Evolutionary conservation across 2,329 filamentous ascomycete species (phyloP).

Genomic region (Botrytis paeoniae): DNA sequence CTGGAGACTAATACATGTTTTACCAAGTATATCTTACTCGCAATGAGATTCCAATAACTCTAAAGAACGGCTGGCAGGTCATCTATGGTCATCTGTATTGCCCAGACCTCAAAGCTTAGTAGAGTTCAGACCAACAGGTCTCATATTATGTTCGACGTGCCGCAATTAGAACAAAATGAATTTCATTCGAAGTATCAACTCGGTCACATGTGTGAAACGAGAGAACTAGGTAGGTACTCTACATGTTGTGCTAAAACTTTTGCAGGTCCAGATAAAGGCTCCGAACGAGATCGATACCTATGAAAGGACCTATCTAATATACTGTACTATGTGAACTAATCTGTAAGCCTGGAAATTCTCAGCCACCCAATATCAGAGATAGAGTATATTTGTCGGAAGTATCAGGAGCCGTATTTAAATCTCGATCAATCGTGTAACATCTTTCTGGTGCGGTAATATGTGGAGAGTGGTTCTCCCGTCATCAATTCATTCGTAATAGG

Average conservation of each 20-base stretch:
- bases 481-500: background rate
- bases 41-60: background rate
- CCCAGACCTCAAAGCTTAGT: background rate
- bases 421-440: constrained; percentile 5
- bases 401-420: background rate
- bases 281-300: constrained; percentile 16
- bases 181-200: background rate
- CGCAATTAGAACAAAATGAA: background rate
- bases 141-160: background rate
- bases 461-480: background rate
- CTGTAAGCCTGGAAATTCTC: background rate
- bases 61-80: background rate
- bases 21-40: background rate
- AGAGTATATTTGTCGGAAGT: constrained; percentile 17
- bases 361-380: background rate
- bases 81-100: background rate
- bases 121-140: background rate
- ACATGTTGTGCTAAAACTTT: constrained; percentile 24
- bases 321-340: background rate
- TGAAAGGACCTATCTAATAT: background rate
- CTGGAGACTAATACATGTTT: constrained; percentile 18
- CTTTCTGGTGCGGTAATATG: background rate
- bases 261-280: constrained; percentile 25
- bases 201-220: constrained; percentile 26
- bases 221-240: background rate